phyloP scores from a whole-genome alignment of 2,329 filamentous ascomycete species.

The Pestalotiopsis sp. region DNA sequence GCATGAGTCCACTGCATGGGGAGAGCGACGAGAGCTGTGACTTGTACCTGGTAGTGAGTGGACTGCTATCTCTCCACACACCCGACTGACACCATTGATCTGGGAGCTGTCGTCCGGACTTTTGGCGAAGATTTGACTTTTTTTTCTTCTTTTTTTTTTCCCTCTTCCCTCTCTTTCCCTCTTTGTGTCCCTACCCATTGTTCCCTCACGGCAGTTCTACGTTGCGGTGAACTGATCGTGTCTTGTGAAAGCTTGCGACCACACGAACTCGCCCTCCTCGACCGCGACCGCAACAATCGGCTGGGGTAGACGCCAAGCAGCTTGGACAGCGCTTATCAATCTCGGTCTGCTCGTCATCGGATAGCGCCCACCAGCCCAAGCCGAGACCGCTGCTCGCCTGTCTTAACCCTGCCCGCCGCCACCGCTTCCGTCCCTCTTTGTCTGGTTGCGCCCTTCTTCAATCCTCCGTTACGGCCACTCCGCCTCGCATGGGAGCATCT shows the following conservation, averaged over 20 bases:
- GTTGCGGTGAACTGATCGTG: neutral
- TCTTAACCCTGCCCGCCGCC: neutral
- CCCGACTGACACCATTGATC: neutral
- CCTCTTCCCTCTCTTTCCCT: neutral
- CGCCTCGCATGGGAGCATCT: neutral
- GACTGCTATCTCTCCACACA: conserved; percentile 1
- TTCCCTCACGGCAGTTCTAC: neutral
- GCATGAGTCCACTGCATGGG: neutral
- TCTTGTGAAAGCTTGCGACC: neutral
- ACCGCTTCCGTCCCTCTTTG: neutral
- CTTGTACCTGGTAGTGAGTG: no score
- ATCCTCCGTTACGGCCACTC: neutral
- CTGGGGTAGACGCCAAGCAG: neutral
- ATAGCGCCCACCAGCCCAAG: neutral
- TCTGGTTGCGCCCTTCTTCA: neutral
- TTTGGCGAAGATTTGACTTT: neutral
- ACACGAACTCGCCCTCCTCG: neutral
- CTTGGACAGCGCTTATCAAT: neutral
- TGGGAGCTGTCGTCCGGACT: neutral
- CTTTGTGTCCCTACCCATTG: neutral
- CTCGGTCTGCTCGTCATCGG: neutral
- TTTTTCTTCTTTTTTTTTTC: neutral
- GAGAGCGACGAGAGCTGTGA: neutral
- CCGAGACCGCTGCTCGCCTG: neutral
- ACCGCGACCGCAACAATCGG: neutral